These are phyloP conservation scores for Xylaria sp. DNA, from an alignment of 2,329 filamentous ascomycete genomes.

Conservation along the genomic window DNA sequence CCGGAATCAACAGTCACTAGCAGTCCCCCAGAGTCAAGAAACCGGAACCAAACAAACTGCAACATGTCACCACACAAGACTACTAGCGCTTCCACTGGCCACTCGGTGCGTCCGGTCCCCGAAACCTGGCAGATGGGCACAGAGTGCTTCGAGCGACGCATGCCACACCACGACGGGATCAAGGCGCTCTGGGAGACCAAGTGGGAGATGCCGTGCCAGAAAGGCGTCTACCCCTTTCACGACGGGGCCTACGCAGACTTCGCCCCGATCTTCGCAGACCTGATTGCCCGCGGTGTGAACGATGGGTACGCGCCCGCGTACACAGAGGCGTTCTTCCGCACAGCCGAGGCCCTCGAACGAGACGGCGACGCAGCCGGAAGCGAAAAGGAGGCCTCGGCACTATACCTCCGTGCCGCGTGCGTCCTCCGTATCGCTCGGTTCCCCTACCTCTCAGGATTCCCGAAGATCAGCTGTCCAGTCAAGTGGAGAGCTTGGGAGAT, in stretches of 20 bases:
- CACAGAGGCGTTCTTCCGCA: conserved; percentile 70
- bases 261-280: conserved; percentile 70
- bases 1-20: background rate
- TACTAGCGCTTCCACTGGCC: background rate
- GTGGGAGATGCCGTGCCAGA: conserved; percentile 73
- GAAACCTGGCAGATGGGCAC: conserved; percentile 57
- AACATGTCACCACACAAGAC: conserved; percentile 48
- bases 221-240: conserved; percentile 78
- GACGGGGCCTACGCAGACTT: conserved; percentile 76
- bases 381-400: conserved; percentile 47
- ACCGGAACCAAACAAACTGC: background rate
- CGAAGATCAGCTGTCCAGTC: conserved; percentile 51
- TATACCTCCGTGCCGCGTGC: conserved; percentile 76
- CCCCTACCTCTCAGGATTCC: conserved; percentile 62
- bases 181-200: conserved; percentile 77
- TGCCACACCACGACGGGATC: conserved; percentile 69
- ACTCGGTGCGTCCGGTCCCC: conserved; percentile 31
- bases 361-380: conserved; percentile 62
- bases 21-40: background rate
- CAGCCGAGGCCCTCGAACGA: conserved; percentile 65
- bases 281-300: conserved; percentile 69
- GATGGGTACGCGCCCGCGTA: conserved; percentile 73
- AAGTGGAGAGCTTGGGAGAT: conserved; percentile 72
- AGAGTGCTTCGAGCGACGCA: conserved; percentile 54
- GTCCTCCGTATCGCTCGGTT: conserved; percentile 80